A percentile compares a stretch with the other conserved stretches of the same genome.
Evolutionary conservation across 768 basidiomycete genomes (phyloP).

Genomic region (Trametes cinnabarina): DNA sequence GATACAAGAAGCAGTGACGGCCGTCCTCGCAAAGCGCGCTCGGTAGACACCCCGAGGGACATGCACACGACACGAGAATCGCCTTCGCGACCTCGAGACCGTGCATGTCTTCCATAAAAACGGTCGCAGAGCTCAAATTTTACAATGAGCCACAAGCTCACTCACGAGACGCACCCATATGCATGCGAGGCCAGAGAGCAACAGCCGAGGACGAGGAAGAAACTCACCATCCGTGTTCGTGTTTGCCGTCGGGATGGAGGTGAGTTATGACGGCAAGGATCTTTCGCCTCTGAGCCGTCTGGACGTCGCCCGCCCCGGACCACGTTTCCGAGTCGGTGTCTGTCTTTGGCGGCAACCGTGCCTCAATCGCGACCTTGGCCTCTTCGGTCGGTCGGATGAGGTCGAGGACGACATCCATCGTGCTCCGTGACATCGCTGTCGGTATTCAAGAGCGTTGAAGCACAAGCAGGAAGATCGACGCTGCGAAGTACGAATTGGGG

Average conservation of each 20-base stretch:
- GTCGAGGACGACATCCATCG: constrained; percentile 15
- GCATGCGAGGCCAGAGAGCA: constrained; percentile 1
- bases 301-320: constrained; percentile 3
- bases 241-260: constrained; percentile 32
- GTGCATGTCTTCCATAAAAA: not conserved
- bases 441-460: not conserved
- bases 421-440: not conserved
- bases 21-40: not conserved
- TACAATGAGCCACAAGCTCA: not conserved
- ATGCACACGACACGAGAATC: not conserved
- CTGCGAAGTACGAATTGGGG: not conserved
- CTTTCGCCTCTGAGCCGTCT: constrained; percentile 1
- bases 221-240: constrained; percentile 35
- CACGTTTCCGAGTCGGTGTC: constrained; percentile 9
- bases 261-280: constrained; percentile 36
- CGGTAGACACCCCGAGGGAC: not conserved
- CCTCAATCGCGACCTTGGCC: constrained; percentile 44
- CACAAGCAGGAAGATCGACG: not conserved
- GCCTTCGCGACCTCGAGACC: not conserved
- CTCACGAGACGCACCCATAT: not conserved
- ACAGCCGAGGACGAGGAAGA: not conserved
- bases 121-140: no score
- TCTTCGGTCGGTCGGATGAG: constrained; percentile 44
- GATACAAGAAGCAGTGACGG: not conserved
- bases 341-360: constrained; percentile 15